A percentile compares a stretch with the other conserved stretches of the same genome.
Evolutionary conservation across 2,329 filamentous ascomycete species (phyloP).

Genomic region (Penicillium sp.): DNA sequence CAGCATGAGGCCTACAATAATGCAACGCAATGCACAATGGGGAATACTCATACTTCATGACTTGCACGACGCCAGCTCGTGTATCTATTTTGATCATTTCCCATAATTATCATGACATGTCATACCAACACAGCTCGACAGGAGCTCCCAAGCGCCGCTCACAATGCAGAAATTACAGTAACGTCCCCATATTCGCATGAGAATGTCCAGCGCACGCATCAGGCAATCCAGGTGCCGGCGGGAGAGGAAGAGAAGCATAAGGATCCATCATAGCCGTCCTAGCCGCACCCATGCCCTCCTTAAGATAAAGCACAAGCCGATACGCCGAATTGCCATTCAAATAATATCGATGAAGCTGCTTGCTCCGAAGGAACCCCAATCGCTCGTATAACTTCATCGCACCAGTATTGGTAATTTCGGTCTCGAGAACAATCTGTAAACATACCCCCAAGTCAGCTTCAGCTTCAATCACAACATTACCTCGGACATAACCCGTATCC

Average conservation of each 20-base stretch:
- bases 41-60: background rate
- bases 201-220: background rate
- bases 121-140: conserved; percentile 12
- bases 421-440: conserved; percentile 78
- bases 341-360: conserved; percentile 92
- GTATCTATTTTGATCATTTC: conserved; percentile 25
- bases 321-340: conserved; percentile 96
- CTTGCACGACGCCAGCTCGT: conserved; percentile 11
- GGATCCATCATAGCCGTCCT: conserved; percentile 37
- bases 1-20: background rate
- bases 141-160: background rate
- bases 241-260: conserved; percentile 23
- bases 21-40: background rate
- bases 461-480: conserved; percentile 5
- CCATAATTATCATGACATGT: conserved; percentile 17
- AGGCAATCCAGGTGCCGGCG: conserved; percentile 11
- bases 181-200: conserved; percentile 7
- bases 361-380: conserved; percentile 86
- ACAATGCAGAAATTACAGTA: conserved; percentile 3
- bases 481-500: too few relatives aligned
- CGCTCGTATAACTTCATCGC: conserved; percentile 92
- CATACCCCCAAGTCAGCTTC: background rate
- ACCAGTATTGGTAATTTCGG: conserved; percentile 86
- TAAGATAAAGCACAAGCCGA: conserved; percentile 79
- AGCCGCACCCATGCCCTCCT: conserved; percentile 55